These are phyloP conservation scores for Candida morakotiae DNA, from an alignment of 805 yeast genomes.

Conservation along the genomic window DNA sequence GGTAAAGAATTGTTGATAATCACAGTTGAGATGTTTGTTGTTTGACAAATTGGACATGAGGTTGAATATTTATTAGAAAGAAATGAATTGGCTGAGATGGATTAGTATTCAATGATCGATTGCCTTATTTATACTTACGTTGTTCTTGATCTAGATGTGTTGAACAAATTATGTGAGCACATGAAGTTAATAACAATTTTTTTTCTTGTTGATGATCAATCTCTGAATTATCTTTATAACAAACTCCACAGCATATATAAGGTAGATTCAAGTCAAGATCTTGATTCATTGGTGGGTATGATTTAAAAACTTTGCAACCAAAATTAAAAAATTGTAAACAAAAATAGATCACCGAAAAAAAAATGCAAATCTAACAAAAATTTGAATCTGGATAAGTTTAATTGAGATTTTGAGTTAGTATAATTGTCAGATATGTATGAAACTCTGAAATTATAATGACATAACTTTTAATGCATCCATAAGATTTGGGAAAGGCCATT, in stretches of 20 bases:
- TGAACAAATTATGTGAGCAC: constrained; percentile 9
- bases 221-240: constrained; percentile 5
- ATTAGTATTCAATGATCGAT: no score
- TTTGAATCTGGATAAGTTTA: no score
- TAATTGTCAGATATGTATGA: no score
- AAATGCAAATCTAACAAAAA: not conserved
- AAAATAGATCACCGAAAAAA: not conserved
- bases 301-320: constrained; percentile 7
- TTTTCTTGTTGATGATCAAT: not conserved
- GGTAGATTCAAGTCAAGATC: constrained; percentile 6
- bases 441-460: no score
- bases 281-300: constrained; percentile 1
- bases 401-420: no score
- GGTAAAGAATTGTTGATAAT: constrained; percentile 2
- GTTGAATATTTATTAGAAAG: not conserved
- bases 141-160: no score
- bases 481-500: no score
- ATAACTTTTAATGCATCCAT: no score
- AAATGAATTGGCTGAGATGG: constrained; percentile 1
- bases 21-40: constrained; percentile 3
- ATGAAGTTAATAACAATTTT: constrained; percentile 8
- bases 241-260: constrained; percentile 9
- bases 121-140: no score
- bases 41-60: constrained; percentile 8
- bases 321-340: not conserved